phyloP scores from a whole-genome alignment of 371 early-diverging fungal species.

The Mortierella sp. region DNA sequence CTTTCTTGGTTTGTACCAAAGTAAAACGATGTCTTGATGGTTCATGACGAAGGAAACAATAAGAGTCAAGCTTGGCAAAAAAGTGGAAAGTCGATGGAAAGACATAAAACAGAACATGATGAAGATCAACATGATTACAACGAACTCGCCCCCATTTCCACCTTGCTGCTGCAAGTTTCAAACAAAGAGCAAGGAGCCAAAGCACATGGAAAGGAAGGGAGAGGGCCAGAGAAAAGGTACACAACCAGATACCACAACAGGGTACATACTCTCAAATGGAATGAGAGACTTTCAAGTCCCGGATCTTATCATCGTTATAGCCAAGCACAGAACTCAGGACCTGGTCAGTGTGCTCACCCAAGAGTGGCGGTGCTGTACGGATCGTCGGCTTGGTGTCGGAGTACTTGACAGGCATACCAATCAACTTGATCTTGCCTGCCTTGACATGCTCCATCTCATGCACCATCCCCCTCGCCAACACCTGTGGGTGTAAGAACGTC shows the following conservation, averaged over 20 bases:
- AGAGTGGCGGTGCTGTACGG: slow-evolving; percentile 85
- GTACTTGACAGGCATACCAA: slow-evolving; percentile 87
- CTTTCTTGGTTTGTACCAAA: too few relatives aligned
- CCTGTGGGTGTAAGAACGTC: slow-evolving; percentile 92
- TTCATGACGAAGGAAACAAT: too few relatives aligned
- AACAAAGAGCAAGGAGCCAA: too few relatives aligned
- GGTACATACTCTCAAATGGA: slow-evolving; percentile 11
- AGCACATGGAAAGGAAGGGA: too few relatives aligned
- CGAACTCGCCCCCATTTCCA: too few relatives aligned
- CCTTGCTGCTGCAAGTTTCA: too few relatives aligned
- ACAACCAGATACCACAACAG: not conserved
- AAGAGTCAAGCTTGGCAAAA: too few relatives aligned
- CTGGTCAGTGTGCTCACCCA: slow-evolving; percentile 90
- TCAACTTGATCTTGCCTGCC: slow-evolving; percentile 83
- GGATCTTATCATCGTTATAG: slow-evolving; percentile 63
- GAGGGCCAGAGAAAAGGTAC: too few relatives aligned
- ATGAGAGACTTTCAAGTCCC: slow-evolving; percentile 19
- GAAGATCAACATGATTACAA: too few relatives aligned
- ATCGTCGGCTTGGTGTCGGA: slow-evolving; percentile 75
- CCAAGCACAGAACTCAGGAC: slow-evolving; percentile 74
- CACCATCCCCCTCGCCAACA: slow-evolving; percentile 82
- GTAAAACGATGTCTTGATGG: too few relatives aligned
- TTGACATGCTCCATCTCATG: slow-evolving; percentile 86
- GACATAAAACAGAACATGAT: too few relatives aligned
- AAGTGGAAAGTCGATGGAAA: too few relatives aligned